Evolutionary conservation across 1,284 basidiomycete species (phyloP).

Genomic region (Stygiomarasmius scandens): DNA sequence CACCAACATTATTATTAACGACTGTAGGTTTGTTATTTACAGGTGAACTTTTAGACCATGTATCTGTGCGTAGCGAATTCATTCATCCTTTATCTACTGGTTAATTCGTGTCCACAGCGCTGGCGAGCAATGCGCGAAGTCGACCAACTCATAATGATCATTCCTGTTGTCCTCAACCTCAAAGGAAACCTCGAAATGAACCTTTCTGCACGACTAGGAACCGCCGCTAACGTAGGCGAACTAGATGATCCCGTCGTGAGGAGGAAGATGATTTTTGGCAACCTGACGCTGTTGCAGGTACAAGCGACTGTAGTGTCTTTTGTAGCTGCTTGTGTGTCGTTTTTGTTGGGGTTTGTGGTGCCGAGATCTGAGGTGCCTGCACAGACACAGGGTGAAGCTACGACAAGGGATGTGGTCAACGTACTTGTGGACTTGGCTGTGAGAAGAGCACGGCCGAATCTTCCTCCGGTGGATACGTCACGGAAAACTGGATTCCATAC

Average conservation of each 20-base stretch:
- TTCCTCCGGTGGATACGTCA: conserved; percentile 27
- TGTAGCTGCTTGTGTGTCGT: conserved; percentile 81
- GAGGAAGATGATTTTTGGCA: conserved; percentile 76
- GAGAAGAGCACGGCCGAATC: conserved; percentile 33
- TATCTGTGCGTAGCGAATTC: conserved; percentile 61
- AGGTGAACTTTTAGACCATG: conserved; percentile 84
- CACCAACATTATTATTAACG: conserved; percentile 73
- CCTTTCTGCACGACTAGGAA: conserved; percentile 76
- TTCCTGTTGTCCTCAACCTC: conserved; percentile 93
- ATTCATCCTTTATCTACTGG: not conserved
- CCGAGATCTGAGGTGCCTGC: conserved; percentile 33
- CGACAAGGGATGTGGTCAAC: not conserved
- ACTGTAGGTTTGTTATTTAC: conserved; percentile 82
- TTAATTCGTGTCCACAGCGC: conserved; percentile 44
- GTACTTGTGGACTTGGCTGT: not conserved
- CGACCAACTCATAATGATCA: conserved; percentile 96
- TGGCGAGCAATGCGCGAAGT: conserved; percentile 90
- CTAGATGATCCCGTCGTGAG: conserved; percentile 76
- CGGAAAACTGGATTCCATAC: conserved; percentile 43
- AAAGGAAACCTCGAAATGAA: conserved; percentile 98
- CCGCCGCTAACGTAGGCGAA: conserved; percentile 85
- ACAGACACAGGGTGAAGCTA: not conserved
- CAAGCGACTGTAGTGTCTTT: conserved; percentile 92
- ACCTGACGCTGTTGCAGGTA: conserved; percentile 87
- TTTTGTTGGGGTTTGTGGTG: conserved; percentile 71